These are phyloP conservation scores for Globisporangium cystogenes DNA, from an alignment of 352 stramenopile species.

Conservation along the genomic window DNA sequence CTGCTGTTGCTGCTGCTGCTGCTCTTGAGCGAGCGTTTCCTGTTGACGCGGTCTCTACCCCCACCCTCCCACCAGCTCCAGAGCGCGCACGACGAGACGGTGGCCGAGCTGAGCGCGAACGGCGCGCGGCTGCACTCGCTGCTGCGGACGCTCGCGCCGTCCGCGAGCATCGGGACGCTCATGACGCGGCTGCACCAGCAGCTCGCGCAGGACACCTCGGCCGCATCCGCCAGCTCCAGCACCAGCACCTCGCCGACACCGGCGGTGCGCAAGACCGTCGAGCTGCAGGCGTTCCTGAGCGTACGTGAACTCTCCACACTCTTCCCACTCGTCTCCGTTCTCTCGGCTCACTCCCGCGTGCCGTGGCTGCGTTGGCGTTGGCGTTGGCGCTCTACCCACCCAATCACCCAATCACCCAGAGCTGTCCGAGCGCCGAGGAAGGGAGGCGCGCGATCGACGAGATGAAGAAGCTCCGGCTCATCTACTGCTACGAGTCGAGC, in stretches of 20 bases:
- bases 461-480: slow-evolving; percentile 75
- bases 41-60: background rate
- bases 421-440: slow-evolving; percentile 69
- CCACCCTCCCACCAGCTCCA: slow-evolving; percentile 38
- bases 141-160: slow-evolving; percentile 51
- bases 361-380: slow-evolving; percentile 5
- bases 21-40: background rate
- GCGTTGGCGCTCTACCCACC: too few relatives aligned
- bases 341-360: background rate
- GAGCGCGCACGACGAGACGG: slow-evolving; percentile 37
- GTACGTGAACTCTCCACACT: slow-evolving; percentile 20
- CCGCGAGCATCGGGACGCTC: slow-evolving; percentile 51
- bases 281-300: slow-evolving; percentile 58
- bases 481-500: slow-evolving; percentile 79
- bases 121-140: slow-evolving; percentile 54
- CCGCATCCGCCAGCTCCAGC: slow-evolving; percentile 8
- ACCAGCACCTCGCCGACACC: slow-evolving; percentile 2
- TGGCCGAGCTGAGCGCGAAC: slow-evolving; percentile 52
- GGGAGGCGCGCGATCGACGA: slow-evolving; percentile 62
- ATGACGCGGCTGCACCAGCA: slow-evolving; percentile 77
- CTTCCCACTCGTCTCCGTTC: background rate
- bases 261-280: slow-evolving; percentile 49
- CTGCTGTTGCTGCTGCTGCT: background rate
- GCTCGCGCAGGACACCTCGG: slow-evolving; percentile 28
- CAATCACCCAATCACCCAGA: too few relatives aligned